phyloP scores from a whole-genome alignment of 306 rosid species.

The Acmispon strigosus region DNA sequence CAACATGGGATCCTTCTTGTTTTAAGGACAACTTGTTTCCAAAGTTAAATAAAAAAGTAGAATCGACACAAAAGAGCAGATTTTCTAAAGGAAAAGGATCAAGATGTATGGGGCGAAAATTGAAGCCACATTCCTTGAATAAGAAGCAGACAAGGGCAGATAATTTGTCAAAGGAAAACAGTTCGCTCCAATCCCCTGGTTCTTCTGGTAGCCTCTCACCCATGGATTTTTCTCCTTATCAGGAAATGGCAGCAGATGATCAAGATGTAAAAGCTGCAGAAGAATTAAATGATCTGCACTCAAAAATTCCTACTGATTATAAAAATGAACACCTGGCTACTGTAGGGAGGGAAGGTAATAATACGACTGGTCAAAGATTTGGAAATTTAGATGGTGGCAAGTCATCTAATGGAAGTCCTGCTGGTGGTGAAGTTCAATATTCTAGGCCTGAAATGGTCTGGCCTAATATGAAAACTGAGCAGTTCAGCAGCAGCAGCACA shows the following conservation, averaged over 20 bases:
- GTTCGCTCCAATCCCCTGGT: conserved; percentile 39
- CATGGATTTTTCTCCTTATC: conserved; percentile 90
- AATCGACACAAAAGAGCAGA: conserved; percentile 37
- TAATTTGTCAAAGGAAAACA: conserved; percentile 35
- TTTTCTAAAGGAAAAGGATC: conserved; percentile 46
- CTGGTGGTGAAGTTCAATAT: conserved; percentile 4
- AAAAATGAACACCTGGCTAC: conserved; percentile 31
- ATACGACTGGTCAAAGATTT: conserved; percentile 21
- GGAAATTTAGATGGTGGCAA: conserved; percentile 15
- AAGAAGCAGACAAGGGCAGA: conserved; percentile 38
- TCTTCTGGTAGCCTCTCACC: conserved; percentile 63
- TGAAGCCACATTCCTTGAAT: conserved; percentile 34
- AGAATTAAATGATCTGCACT: conserved; percentile 20
- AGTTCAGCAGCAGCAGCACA: conserved; percentile 12
- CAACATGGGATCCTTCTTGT: conserved; percentile 57
- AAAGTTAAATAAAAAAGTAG: conserved; percentile 27
- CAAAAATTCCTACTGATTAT: conserved; percentile 28
- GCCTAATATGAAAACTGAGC: conserved; percentile 34
- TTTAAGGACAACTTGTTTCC: conserved; percentile 64
- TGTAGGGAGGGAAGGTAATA: conserved; percentile 18
- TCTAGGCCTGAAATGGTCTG: conserved; percentile 34
- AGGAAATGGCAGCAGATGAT: conserved; percentile 40
- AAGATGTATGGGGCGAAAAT: conserved; percentile 44
- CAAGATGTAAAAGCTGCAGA: conserved; percentile 32
- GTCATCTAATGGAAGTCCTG: conserved; percentile 14